A percentile compares a stretch with the other conserved stretches of the same genome.
These are phyloP conservation scores for Populus simonii DNA, from an alignment of 345 rosid species.

Conservation along the genomic window DNA sequence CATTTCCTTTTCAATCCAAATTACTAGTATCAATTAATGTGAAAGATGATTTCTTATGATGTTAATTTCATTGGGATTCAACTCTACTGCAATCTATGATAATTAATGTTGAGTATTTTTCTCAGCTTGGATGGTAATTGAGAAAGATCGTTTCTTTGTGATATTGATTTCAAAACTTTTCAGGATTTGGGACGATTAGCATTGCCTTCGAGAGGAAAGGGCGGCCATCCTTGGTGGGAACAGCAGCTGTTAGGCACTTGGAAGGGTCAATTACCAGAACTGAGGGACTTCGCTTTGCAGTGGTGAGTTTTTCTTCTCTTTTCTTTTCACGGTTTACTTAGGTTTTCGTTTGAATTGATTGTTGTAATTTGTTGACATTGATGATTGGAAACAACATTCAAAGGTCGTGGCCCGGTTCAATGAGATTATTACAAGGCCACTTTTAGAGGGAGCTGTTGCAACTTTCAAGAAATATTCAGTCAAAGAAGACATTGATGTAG, in stretches of 20 bases:
- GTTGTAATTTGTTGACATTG: not conserved
- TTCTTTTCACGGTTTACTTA: too few species aligned
- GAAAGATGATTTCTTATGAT: not conserved
- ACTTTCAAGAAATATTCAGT: conserved; percentile 82
- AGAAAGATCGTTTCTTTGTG: not conserved
- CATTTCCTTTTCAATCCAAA: not conserved
- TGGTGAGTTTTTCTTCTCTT: conserved; percentile 43
- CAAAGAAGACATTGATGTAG: conserved; percentile 73
- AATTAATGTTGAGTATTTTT: not conserved
- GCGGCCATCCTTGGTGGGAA: conserved; percentile 34
- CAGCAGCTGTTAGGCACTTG: conserved; percentile 61
- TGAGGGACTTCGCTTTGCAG: conserved; percentile 83
- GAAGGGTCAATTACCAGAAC: conserved; percentile 60
- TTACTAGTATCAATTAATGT: not conserved
- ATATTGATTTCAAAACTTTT: not conserved
- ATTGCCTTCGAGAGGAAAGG: conserved; percentile 11
- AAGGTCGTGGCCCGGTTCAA: conserved; percentile 97
- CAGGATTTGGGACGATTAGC: not conserved
- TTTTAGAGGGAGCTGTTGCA: conserved; percentile 83
- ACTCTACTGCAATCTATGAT: not conserved
- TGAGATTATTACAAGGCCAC: conserved; percentile 77
- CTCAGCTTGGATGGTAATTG: not conserved
- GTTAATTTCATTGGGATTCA: not conserved
- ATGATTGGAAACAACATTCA: not conserved
- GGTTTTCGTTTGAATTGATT: not conserved